phyloP scores from a whole-genome alignment of 352 stramenopile species.

The Pythium folliculosum region DNA sequence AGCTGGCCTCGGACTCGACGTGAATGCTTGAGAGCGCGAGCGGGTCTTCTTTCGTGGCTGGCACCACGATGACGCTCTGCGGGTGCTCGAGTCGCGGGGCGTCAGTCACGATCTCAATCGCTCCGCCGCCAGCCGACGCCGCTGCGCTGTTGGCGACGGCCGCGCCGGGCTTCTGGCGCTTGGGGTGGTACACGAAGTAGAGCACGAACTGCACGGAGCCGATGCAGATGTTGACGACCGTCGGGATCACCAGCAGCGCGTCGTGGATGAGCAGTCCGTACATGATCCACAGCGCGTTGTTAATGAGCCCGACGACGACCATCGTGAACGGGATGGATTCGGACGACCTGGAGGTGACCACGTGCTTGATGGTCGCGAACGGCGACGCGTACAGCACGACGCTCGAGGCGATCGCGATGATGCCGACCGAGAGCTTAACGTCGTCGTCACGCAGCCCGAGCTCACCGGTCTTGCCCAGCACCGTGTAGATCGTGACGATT shows the following conservation, averaged over 20 bases:
- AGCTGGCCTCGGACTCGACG: constrained; percentile 15
- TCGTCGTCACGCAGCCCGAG: constrained; percentile 34
- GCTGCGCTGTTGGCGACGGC: constrained; percentile 17
- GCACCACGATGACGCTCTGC: background rate
- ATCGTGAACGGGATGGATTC: constrained; percentile 64
- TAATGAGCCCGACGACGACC: constrained; percentile 58
- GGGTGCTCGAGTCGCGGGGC: constrained; percentile 16
- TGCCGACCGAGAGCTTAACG: constrained; percentile 39
- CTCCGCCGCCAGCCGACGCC: background rate
- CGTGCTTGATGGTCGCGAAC: constrained; percentile 54
- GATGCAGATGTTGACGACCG: constrained; percentile 47
- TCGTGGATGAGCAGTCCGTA: constrained; percentile 61
- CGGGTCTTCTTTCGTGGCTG: background rate
- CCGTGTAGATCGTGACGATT: constrained; percentile 48
- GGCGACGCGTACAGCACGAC: constrained; percentile 68
- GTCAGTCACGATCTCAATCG: constrained; percentile 35
- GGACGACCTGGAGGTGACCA: constrained; percentile 54
- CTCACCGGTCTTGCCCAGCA: constrained; percentile 38
- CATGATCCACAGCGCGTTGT: constrained; percentile 77
- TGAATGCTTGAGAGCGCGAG: constrained; percentile 19
- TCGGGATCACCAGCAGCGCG: constrained; percentile 58
- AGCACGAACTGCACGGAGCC: constrained; percentile 57
- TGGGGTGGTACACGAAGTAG: constrained; percentile 56
- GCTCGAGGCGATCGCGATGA: constrained; percentile 54
- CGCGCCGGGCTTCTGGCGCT: constrained; percentile 19